These are phyloP conservation scores for Venturia pyrina DNA, from an alignment of 2,329 filamentous ascomycete genomes.

Conservation along the genomic window DNA sequence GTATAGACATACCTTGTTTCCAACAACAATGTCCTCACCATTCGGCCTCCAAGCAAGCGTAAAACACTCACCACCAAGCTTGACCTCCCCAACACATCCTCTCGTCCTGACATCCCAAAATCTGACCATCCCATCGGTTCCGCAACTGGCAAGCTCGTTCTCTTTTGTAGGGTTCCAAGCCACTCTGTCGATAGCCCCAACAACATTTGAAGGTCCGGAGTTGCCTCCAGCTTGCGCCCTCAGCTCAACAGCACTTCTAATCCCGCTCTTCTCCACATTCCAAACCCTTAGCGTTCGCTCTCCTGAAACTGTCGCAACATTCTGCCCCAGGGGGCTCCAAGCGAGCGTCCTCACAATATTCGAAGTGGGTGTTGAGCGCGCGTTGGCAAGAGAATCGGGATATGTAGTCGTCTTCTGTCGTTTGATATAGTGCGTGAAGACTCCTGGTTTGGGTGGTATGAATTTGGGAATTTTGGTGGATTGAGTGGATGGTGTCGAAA, in stretches of 20 bases:
- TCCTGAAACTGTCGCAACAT: conserved; percentile 71
- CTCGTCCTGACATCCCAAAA: conserved; percentile 75
- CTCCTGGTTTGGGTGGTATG: conserved; percentile 56
- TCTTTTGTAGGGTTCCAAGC: conserved; percentile 71
- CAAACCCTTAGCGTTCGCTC: conserved; percentile 66
- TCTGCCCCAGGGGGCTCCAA: conserved; percentile 77
- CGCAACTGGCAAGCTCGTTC: conserved; percentile 65
- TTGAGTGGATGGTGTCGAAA: background rate
- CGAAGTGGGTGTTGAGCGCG: conserved; percentile 6
- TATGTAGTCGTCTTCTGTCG: conserved; percentile 63
- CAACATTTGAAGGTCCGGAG: conserved; percentile 22
- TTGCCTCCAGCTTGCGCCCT: conserved; percentile 45
- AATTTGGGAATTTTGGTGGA: conserved; percentile 20
- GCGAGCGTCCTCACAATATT: conserved; percentile 70
- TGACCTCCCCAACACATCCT: conserved; percentile 58
- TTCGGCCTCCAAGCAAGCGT: conserved; percentile 66
- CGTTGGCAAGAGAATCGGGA: conserved; percentile 24
- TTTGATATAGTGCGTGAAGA: conserved; percentile 57
- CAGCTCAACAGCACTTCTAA: conserved; percentile 66
- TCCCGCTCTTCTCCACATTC: conserved; percentile 68
- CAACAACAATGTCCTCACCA: conserved; percentile 59
- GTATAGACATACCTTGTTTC: conserved; percentile 49
- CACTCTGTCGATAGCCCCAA: conserved; percentile 55
- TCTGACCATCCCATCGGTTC: conserved; percentile 62
- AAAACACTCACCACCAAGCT: conserved; percentile 52